Conservation (phyloP, 2,329 filamentous ascomycete species). For the Aureobasidium uvarum region DNA sequence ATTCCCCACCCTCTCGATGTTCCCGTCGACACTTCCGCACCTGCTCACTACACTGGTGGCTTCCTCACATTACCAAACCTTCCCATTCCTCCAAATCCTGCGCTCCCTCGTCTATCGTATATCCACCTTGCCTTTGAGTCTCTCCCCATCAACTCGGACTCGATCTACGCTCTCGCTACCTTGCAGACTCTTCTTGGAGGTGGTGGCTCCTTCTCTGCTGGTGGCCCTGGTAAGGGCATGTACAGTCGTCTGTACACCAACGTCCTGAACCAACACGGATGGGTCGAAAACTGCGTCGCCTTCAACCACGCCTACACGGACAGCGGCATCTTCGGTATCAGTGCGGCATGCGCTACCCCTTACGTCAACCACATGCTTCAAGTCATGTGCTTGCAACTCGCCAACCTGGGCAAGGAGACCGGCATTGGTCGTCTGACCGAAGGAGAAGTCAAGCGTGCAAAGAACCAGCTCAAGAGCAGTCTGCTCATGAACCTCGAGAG, state of each 20-base stretch:
- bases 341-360: slow-evolving; percentile 76
- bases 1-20: slow-evolving; percentile 48
- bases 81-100: slow-evolving; percentile 72
- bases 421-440: slow-evolving; percentile 71
- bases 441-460: slow-evolving; percentile 83
- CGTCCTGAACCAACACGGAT: slow-evolving; percentile 94
- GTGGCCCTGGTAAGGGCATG: slow-evolving; percentile 98
- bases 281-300: slow-evolving; percentile 92
- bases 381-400: slow-evolving; percentile 89
- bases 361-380: slow-evolving; percentile 83
- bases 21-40: slow-evolving; percentile 57
- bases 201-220: slow-evolving; percentile 93
- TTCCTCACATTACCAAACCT: slow-evolving; percentile 82
- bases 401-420: slow-evolving; percentile 69
- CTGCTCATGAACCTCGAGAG: slow-evolving; percentile 97
- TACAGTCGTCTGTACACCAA: slow-evolving; percentile 97
- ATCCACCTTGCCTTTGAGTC: slow-evolving; percentile 97
- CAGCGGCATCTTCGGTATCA: slow-evolving; percentile 91
- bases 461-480: slow-evolving; percentile 89
- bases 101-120: slow-evolving; percentile 78
- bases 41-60: slow-evolving; percentile 87
- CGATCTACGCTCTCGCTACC: slow-evolving; percentile 95
- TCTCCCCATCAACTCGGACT: slow-evolving; percentile 80
- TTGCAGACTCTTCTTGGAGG: slow-evolving; percentile 94
- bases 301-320: slow-evolving; percentile 99